These are phyloP conservation scores for Diaporthe citrichinensis DNA, from an alignment of 2,329 filamentous ascomycete species.

Conservation along the genomic window DNA sequence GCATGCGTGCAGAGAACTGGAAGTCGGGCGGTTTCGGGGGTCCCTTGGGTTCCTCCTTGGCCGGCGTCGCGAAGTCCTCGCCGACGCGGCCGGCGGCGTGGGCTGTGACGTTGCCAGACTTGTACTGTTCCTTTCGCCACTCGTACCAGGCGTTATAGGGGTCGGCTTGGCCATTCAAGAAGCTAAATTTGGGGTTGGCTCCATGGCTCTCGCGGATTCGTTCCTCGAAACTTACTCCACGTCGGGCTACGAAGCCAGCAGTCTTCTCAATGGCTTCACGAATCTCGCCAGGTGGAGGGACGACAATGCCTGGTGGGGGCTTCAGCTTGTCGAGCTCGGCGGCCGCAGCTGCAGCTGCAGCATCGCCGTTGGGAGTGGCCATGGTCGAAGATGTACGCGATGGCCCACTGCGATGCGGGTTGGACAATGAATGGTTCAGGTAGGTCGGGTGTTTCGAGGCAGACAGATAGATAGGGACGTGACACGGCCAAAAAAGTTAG, in stretches of 20 bases:
- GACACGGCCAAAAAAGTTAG: constrained; percentile 29
- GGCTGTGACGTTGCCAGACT: constrained; percentile 83
- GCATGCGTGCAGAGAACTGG: constrained; percentile 95
- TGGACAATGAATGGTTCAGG: constrained; percentile 42
- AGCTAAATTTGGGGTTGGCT: constrained; percentile 91
- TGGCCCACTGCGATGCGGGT: constrained; percentile 44
- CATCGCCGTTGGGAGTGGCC: constrained; percentile 66
- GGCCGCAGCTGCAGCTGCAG: constrained; percentile 60
- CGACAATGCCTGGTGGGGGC: constrained; percentile 84
- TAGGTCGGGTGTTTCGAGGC: constrained; percentile 38
- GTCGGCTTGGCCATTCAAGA: constrained; percentile 84
- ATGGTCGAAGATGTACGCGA: constrained; percentile 45
- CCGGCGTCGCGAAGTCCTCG: constrained; percentile 68
- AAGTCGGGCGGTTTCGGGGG: constrained; percentile 90
- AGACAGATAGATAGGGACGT: constrained; percentile 5
- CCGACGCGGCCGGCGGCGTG: constrained; percentile 81
- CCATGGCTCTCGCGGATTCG: constrained; percentile 88
- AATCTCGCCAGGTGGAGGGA: constrained; percentile 89
- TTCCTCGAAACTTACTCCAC: constrained; percentile 80
- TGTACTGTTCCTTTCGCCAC: constrained; percentile 92
- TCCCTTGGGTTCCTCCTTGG: constrained; percentile 79
- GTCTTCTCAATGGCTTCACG: constrained; percentile 91
- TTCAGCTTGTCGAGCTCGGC: constrained; percentile 76
- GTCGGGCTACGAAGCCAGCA: constrained; percentile 86
- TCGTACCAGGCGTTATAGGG: constrained; percentile 90